Base-by-base conservation (phyloP, 768 basidiomycete genomes). In the Tylopilus felleus region DNA sequence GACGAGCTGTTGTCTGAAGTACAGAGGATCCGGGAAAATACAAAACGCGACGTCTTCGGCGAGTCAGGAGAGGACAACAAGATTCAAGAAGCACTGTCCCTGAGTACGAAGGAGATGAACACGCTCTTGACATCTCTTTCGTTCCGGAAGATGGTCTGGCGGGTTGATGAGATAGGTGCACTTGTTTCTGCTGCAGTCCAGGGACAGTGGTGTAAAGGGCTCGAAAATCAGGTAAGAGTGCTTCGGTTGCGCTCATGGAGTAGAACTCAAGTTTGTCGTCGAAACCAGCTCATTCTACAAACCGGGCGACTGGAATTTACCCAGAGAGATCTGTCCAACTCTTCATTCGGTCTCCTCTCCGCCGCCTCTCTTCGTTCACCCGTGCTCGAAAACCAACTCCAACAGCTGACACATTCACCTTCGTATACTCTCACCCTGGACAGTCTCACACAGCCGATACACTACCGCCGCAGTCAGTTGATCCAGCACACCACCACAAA, bases 211-310 rank as follows among this genome's bases (percentile, higher is more conserved):
- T 77, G 74, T 41, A 70, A 67, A 56, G 76, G 73, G 2, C 69
- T 86, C 17, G 81, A 85, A 61, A 72, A 73, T 63, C 73, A 80
- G 71, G 84, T 81, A 53, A 31, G 46, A 14, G n/a, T 17, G 25
- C 3, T 48, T 36, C 29, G 38, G 12, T 40, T 35, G 14, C 28
- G 8, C 19, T 51, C 2, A 49, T 38, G 12, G 3, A 13, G 12
- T 5, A 3, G 41, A 31, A 46, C 33, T 49, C 46, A 33, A 16
- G 19, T n/a, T 52, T 21, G 53, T 44, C 10, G 16, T 27, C 43
- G 21, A 33, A 41, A 33, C 38, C 9, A 90, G 88, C 75, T 90
- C 35, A 75, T 84, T 36, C 76, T 84, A 46, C 81, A 88, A 51
- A 78, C 84, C 1, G 88, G 89, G 14, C 74, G 77, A 23, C 73